Conservation (phyloP, 805 yeast genomes). For the Saturnispora ahearnii region DNA sequence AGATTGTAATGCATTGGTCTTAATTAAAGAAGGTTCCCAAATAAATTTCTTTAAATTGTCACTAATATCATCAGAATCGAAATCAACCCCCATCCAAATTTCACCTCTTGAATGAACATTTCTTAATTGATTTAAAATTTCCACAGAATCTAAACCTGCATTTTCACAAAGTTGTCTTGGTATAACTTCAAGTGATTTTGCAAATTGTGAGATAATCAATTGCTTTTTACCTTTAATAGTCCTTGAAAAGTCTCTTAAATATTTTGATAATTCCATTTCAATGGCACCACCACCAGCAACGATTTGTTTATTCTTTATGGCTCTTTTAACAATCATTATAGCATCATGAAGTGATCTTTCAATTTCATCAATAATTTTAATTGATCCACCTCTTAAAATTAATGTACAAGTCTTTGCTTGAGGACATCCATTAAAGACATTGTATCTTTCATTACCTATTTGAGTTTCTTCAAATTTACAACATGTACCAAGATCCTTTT, state of each 20-base stretch:
- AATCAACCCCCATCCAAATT: slow-evolving; percentile 86
- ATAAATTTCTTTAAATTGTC: slow-evolving; percentile 80
- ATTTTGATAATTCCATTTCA: slow-evolving; percentile 92
- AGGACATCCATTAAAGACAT: slow-evolving; percentile 88
- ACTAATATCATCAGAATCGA: slow-evolving; percentile 71
- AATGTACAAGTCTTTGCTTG: slow-evolving; percentile 89
- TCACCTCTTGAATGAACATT: slow-evolving; percentile 94
- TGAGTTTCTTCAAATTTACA: slow-evolving; percentile 83
- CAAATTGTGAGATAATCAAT: slow-evolving; percentile 82
- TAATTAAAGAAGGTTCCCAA: slow-evolving; percentile 97
- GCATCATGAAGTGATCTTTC: slow-evolving; percentile 98
- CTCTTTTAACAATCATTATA: slow-evolving; percentile 94
- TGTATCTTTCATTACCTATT: slow-evolving; percentile 92
- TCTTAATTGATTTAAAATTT: slow-evolving; percentile 79
- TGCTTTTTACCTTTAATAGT: slow-evolving; percentile 95
- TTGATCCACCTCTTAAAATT: slow-evolving; percentile 94
- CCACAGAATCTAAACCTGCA: slow-evolving; percentile 99
- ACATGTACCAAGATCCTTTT: slow-evolving; percentile 75
- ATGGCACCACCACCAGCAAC: slow-evolving; percentile 99
- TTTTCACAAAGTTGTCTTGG: slow-evolving; percentile 98
- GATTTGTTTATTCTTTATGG: slow-evolving; percentile 73
- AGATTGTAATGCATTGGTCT: slow-evolving; percentile 84
- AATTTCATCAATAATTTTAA: slow-evolving; percentile 96
- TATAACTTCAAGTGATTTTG: slow-evolving; percentile 88
- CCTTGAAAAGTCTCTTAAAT: slow-evolving; percentile 77